Evolutionary conservation across 2,329 filamentous ascomycete species (phyloP).

Genomic region (Podosphaera xanthii): DNA sequence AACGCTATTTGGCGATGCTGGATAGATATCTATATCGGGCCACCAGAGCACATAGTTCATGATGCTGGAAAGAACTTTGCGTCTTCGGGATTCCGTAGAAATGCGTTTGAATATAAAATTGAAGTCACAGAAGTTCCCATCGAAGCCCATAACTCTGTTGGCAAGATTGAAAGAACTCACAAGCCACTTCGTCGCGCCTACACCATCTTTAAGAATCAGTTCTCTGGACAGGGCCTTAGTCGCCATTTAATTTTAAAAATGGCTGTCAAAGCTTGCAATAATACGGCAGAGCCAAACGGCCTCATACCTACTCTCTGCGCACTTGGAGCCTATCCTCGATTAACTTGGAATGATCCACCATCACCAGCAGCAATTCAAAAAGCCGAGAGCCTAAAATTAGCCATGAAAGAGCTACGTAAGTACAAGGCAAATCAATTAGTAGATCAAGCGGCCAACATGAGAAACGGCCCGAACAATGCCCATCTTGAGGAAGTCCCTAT

Average conservation of each 20-base stretch:
- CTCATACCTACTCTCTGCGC: background rate
- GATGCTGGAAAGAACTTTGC: constrained; percentile 3
- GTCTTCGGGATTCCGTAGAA: background rate
- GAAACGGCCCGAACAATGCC: background rate
- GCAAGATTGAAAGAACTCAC: background rate
- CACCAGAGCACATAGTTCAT: background rate
- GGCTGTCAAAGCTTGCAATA: background rate
- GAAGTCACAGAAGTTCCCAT: background rate
- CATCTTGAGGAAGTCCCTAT: background rate
- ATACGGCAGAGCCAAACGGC: background rate
- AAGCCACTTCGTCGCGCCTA: background rate
- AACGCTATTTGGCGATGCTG: background rate
- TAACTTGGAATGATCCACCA: background rate
- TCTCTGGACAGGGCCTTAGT: background rate
- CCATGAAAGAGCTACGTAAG: background rate
- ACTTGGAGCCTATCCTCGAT: background rate
- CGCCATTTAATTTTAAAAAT: background rate
- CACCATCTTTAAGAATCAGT: background rate
- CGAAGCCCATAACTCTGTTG: background rate
- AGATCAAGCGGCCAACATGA: background rate
- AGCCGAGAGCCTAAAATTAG: background rate
- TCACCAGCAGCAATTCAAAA: background rate
- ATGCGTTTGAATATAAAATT: background rate
- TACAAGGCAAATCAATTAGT: background rate
- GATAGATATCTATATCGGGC: background rate